phyloP scores from a whole-genome alignment of 441 rosid species.

The Erodium texanum region DNA sequence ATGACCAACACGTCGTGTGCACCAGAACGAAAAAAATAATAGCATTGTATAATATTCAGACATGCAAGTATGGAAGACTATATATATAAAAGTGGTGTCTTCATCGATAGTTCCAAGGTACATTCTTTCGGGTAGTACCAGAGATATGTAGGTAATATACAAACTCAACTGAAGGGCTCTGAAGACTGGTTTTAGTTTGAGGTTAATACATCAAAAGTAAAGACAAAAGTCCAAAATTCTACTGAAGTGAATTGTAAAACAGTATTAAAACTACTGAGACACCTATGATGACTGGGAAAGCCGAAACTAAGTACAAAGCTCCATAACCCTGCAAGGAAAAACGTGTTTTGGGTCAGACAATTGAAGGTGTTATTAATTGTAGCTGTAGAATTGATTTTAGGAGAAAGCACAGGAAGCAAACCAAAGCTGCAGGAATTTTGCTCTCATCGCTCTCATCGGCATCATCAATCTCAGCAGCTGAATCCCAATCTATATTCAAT shows the following conservation, averaged over 20 bases:
- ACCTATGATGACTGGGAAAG: conserved; percentile 85
- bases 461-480: conserved; percentile 82
- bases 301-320: conserved; percentile 78
- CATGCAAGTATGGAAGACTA: neutral
- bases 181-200: neutral
- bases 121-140: neutral
- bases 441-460: conserved; percentile 39
- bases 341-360: neutral
- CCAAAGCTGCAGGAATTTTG: conserved; percentile 70
- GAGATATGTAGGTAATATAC: no score
- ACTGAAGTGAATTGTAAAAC: conserved; percentile 90
- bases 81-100: no score
- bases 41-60: neutral
- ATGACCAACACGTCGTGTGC: neutral
- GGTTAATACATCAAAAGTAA: conserved; percentile 12
- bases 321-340: conserved; percentile 75
- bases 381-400: no score
- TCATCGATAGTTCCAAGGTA: no score
- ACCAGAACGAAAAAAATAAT: neutral
- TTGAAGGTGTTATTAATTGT: neutral
- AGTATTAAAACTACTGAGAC: conserved; percentile 68
- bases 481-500: conserved; percentile 83
- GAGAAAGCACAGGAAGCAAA: conserved; percentile 30
- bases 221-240: conserved; percentile 19
- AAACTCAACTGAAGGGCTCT: neutral